Evolutionary conservation across 352 stramenopile genomes (phyloP), one percentile per base, ranked within the genome.

Genomic region (Globisporangium carolinianum): DNA sequence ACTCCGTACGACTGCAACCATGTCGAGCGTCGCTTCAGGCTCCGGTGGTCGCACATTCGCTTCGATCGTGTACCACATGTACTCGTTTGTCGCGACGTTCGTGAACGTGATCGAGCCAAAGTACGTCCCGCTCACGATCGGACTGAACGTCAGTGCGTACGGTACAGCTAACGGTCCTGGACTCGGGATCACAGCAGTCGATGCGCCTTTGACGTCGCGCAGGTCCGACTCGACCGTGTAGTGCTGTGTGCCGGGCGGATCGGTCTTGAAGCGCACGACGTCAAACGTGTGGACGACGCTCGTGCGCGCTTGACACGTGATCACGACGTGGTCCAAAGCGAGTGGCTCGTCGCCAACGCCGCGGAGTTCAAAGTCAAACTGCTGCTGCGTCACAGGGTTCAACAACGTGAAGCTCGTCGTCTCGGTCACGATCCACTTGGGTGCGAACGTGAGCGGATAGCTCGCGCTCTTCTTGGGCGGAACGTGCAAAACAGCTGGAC

Each of bases 21-120:
- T 95, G 14, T 94, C 84, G 0, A 98, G 66, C 14, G 76, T 94
- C 6, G 72, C 69, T 60, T 97, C 86, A 0, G 85, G 83, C 12
- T 84, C 71, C 0, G 86, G 86, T 5, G 82, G 77, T 48, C 68
- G 74, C 4, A 94, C 87, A 2, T 79, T 77, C 10, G 96, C 88
- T 60, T 97, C 86, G 5, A 98, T 79, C 11, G 94, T 98, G 68
- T 97, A 98, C 94, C 94, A 98, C 8, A 91, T 63, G 58, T 88
- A 96, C 56, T 91, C 78, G n/a, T 73, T 80, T 18, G 78, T 91
- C 7, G 59, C 53, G 37, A 75, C 63, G 55, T 95, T 92, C 10
- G 79, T 97, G 59, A 98, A 98, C 11, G 89, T 97, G 51, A 98
- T 78, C 7, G 84, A 94, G 6, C 94, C 94, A 68, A 94, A 96